Evolutionary conservation across 108 stramenopile genomes (phyloP), one percentile per base, ranked within the genome.

Genomic region (Parmales sp.): DNA sequence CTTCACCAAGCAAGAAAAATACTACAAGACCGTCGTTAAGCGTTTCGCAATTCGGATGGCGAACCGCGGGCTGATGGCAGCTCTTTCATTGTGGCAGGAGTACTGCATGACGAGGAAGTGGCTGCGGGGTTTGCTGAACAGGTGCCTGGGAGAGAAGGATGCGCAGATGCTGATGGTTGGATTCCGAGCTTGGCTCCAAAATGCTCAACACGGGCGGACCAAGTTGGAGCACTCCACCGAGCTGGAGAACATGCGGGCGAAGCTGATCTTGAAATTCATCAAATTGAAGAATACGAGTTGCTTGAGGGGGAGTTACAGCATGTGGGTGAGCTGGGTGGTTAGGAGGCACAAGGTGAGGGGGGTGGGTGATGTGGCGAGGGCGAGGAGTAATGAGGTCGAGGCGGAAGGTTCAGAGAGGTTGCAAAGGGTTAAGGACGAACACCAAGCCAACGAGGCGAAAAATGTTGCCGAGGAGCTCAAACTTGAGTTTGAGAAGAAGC

Each of bases 11-110:
- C 16, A 18, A 1, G 54, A 60, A 34, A 60, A 60, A 16, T 60
- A 60, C 54, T 34, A 60, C 54, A 60, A 34, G 31, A 20, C 54
- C 29, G 54, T 60, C 11, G 36, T 60, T 16, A 60, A 60, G 54
- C 3, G 54, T 5, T 60, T 60, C 36, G 54, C 54, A 5, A 60
- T 9, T 28, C 29, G 36, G 54, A 18, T 60, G 29, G 3, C 25
- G 28, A 60, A 34, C 31, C 13, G 54, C n/a, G 26, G n/a, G 9
- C 31, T 20, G 8, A 60, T 34, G 6, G 29, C 54, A 0, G 54
- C 54, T 23, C 20, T 19, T 16, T 3, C 4, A 13, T 13, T 28
- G 16, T 60, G 54, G 54, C 4, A 9, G 4, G 54, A 34, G 9
- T 60, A 34, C 31, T 28, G 29, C 31, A 60, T 34, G 16, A 34